Base-by-base conservation (phyloP, 352 stramenopile species). In the Phytophthora ramorum region DNA sequence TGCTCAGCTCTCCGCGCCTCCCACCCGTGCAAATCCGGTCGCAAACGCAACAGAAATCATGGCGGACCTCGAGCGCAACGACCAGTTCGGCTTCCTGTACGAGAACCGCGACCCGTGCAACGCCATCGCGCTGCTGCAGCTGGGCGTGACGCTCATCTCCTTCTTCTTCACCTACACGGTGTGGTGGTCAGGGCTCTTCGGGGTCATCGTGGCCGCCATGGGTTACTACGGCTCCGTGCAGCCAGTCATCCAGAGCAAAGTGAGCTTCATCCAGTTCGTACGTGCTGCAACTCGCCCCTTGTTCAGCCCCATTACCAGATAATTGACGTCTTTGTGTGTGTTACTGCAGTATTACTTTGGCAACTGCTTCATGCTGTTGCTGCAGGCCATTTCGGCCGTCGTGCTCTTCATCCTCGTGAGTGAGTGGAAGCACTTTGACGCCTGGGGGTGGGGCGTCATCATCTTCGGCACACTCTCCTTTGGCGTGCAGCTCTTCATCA, bases 251-350 rank as follows among this genome's bases (percentile, higher is more conserved):
- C 86, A 94, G 73, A 92, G 83, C 80, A 94, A 94, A 89, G 85
- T 91, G 58, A 92, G 82, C 82, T 94, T 94, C 66, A 87, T 94
- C 69, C 86, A 94, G 51, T 93, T 94, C 49, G 85, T 93, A 80
- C 69, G 85, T 87, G 14, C 0, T 34, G 35, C 13, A 43, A 37
- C 12, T 57, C 53, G 12, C 5, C 28, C 7, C 7, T 32, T 9
- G 26, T 32, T 32, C 2, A 32, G 4, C 7, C 7, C 26, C 4
- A 9, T 32, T 22, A 32, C 9, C 40, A 32, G n/a, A 35, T 1
- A 32, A 16, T n/a, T n/a, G 26, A 16, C 52, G 28, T 58, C 12
- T 5, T 12, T 17, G 4, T 38, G 4, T 38, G 17, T 26, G 35
- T 41, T 51, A 34, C 14, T 46, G 13, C 72, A 93, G 85, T 94